These are phyloP conservation scores for Fusarium sp. DNA, from an alignment of 2,329 filamentous ascomycete genomes.

Conservation along the genomic window DNA sequence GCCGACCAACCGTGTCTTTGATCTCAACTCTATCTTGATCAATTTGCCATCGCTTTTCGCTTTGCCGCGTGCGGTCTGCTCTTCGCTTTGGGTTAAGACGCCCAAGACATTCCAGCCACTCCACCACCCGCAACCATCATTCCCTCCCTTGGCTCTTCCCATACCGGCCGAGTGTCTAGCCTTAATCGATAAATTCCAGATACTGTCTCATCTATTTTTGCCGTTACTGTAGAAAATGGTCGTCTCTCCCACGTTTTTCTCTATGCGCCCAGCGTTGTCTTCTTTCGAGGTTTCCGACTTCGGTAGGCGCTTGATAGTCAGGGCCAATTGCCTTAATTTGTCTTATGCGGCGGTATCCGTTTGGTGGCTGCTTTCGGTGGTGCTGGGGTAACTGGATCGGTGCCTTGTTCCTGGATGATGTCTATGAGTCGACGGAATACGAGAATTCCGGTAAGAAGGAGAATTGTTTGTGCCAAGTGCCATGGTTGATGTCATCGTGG, in stretches of 20 bases:
- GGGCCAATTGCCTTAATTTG: slow-evolving; percentile 15
- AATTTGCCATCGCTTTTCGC: background rate
- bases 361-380: slow-evolving; percentile 20
- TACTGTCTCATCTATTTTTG: background rate
- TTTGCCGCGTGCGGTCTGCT: slow-evolving; percentile 23
- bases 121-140: slow-evolving; percentile 31
- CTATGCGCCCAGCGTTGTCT: background rate
- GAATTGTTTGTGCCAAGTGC: background rate
- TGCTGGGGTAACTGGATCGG: background rate
- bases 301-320: slow-evolving; percentile 14
- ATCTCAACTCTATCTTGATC: background rate
- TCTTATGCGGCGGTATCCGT: too few species aligned
- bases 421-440: background rate
- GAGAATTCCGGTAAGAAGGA: background rate
- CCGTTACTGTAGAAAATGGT: too few species aligned
- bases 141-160: background rate
- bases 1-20: background rate
- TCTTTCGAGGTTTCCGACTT: background rate
- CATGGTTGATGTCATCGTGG: background rate
- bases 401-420: background rate
- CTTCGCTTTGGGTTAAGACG: slow-evolving; percentile 20
- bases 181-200: background rate
- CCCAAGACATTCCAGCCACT: slow-evolving; percentile 36
- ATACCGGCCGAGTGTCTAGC: background rate
- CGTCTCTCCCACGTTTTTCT: background rate